Evolutionary conservation across 306 rosid species (phyloP).

Genomic region (Rubus idaeus): DNA sequence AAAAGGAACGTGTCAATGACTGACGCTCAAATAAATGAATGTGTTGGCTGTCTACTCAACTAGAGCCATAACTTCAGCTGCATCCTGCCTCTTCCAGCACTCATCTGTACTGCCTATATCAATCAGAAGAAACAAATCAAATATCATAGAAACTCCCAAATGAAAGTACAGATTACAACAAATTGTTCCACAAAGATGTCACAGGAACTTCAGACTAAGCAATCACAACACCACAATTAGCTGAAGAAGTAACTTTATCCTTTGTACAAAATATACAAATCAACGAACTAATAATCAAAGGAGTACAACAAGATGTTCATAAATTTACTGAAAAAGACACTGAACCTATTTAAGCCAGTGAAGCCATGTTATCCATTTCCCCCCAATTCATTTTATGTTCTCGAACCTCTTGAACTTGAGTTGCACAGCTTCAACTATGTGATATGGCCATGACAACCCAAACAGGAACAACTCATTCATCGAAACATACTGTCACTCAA

Average conservation of each 20-base stretch:
- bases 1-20: constrained; percentile 9
- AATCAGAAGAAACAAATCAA: constrained; percentile 24
- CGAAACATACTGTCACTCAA: background rate
- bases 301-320: background rate
- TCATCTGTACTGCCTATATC: constrained; percentile 92
- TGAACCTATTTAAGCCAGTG: background rate
- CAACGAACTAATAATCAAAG: background rate
- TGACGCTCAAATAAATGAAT: constrained; percentile 18
- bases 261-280: background rate
- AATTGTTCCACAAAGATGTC: background rate
- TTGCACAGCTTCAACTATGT: no score
- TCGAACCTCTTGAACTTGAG: no score
- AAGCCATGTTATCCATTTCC: background rate
- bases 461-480: background rate
- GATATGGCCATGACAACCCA: no score
- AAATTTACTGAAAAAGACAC: background rate
- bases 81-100: constrained; percentile 94
- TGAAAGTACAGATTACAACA: constrained; percentile 10
- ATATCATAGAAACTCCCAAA: constrained; percentile 11
- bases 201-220: background rate
- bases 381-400: background rate
- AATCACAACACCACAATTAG: background rate
- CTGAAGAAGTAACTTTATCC: background rate
- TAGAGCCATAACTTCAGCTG: constrained; percentile 83
- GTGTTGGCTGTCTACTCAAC: constrained; percentile 38